Evolutionary conservation across 176 grass and related monocot species (phyloP).

Genomic region (Avena eriantha): DNA sequence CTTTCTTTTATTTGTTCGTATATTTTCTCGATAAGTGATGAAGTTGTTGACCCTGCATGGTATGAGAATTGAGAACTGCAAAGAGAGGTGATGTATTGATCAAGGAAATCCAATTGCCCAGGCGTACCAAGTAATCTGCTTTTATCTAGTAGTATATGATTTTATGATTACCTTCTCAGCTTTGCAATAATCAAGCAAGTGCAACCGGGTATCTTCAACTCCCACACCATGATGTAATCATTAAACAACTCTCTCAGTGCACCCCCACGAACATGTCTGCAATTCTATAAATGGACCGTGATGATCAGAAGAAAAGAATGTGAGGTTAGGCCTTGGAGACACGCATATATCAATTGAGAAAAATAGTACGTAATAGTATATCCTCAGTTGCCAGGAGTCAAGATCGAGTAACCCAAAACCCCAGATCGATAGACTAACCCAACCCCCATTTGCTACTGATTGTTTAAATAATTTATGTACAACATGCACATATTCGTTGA

Average conservation of each 20-base stretch:
- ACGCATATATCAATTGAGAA: conserved; percentile 28
- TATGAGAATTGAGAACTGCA: conserved; percentile 57
- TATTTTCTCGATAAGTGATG: conserved; percentile 77
- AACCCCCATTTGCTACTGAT: too few species aligned
- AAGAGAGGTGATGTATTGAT: conserved; percentile 35
- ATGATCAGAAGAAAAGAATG: conserved; percentile 38
- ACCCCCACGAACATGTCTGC: conserved; percentile 80
- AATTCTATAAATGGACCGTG: conserved; percentile 28
- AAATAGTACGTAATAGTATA: conserved; percentile 16
- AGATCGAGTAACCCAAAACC: conserved; percentile 36
- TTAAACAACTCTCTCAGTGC: conserved; percentile 86
- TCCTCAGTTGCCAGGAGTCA: conserved; percentile 86
- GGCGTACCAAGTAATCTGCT: conserved; percentile 6
- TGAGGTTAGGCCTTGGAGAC: background rate
- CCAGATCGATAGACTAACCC: too few species aligned
- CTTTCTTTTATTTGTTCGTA: conserved; percentile 86
- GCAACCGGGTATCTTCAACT: conserved; percentile 82
- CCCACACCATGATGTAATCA: conserved; percentile 87
- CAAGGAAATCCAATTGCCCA: conserved; percentile 36
- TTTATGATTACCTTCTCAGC: conserved; percentile 62
- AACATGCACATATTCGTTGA: too few species aligned
- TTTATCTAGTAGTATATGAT: background rate
- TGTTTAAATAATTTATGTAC: too few species aligned
- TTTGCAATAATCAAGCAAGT: conserved; percentile 93
- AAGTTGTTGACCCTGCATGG: conserved; percentile 60